Conservation (phyloP, 2,329 filamentous ascomycete genomes). For the Apiospora marii region DNA sequence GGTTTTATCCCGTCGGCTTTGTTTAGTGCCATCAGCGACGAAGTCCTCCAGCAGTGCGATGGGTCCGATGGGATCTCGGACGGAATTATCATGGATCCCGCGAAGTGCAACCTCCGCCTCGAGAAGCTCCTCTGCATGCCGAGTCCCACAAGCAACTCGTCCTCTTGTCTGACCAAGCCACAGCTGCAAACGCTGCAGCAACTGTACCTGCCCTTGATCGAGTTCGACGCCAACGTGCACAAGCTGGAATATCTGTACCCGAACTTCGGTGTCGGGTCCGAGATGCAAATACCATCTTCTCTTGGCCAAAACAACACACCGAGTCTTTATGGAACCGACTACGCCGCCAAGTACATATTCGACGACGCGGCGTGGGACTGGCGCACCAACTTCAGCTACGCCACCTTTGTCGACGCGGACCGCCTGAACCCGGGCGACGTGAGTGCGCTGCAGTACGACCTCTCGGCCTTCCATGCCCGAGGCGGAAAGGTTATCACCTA, state of each 20-base stretch:
- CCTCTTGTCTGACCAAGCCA: conserved; percentile 34
- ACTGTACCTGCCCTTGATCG: conserved; percentile 49
- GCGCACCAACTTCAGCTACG: conserved; percentile 26
- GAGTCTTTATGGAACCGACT: conserved; percentile 26
- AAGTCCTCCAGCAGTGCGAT: conserved; percentile 24
- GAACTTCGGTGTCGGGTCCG: conserved; percentile 21
- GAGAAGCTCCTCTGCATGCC: conserved; percentile 15
- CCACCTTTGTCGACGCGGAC: conserved; percentile 23
- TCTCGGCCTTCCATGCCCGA: conserved; percentile 34
- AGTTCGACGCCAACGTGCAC: conserved; percentile 35
- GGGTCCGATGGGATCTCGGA: conserved; percentile 22
- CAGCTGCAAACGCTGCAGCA: conserved; percentile 47
- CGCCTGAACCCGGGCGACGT: conserved; percentile 26
- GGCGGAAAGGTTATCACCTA: conserved; percentile 42
- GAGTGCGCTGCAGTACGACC: conserved; percentile 31
- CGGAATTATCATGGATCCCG: conserved; percentile 24
- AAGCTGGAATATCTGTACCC: conserved; percentile 27
- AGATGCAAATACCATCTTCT: conserved; percentile 22
- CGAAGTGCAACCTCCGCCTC: conserved; percentile 14
- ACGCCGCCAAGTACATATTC: conserved; percentile 25
- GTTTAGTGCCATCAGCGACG: conserved; percentile 19
- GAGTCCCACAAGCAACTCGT: not conserved
- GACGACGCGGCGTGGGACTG: conserved; percentile 28
- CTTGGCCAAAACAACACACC: conserved; percentile 17
- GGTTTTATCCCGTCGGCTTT: not conserved